Conservation (phyloP, 805 yeast genomes). For the Myxozyma udenii region DNA sequence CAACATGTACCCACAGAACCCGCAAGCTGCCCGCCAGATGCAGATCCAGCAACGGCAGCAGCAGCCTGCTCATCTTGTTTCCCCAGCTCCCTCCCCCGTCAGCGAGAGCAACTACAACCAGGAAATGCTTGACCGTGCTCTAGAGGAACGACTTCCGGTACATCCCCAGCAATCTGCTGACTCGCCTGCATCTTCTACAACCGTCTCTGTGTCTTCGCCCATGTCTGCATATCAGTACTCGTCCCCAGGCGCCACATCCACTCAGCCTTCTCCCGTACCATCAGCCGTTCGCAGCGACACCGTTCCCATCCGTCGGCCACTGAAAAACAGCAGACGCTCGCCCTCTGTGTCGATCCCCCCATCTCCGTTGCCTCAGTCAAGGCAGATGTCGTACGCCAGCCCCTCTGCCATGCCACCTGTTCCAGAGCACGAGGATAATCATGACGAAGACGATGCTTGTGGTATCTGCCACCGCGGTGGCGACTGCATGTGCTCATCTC, state of each 20-base stretch:
- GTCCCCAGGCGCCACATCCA: conserved; percentile 1
- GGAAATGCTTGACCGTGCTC: conserved; percentile 27
- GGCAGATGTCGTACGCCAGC: neutral
- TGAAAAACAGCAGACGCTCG: neutral
- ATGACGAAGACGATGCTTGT: conserved; percentile 10
- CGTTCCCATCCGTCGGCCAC: conserved; percentile 15
- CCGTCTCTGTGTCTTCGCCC: conserved; percentile 11
- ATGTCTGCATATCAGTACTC: conserved; percentile 2
- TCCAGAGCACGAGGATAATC: neutral
- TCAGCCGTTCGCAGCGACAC: neutral
- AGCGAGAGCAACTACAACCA: conserved; percentile 20
- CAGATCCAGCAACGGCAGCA: neutral
- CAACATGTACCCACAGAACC: neutral
- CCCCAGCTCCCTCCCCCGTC: conserved; percentile 54
- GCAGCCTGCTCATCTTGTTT: conserved; percentile 43
- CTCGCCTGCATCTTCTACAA: conserved; percentile 16
- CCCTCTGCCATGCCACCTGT: neutral
- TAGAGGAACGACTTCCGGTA: conserved; percentile 28
- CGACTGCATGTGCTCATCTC: conserved; percentile 26
- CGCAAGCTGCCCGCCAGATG: conserved; percentile 1
- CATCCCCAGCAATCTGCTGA: conserved; percentile 7
- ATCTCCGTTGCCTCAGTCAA: neutral
- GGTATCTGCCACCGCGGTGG: conserved; percentile 28
- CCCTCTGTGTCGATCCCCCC: neutral
- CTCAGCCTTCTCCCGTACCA: conserved; percentile 2